A percentile compares a stretch with the other conserved stretches of the same genome.
Conservation (phyloP, 2,329 filamentous ascomycete genomes). For the Myriosclerotinia curreyana region DNA sequence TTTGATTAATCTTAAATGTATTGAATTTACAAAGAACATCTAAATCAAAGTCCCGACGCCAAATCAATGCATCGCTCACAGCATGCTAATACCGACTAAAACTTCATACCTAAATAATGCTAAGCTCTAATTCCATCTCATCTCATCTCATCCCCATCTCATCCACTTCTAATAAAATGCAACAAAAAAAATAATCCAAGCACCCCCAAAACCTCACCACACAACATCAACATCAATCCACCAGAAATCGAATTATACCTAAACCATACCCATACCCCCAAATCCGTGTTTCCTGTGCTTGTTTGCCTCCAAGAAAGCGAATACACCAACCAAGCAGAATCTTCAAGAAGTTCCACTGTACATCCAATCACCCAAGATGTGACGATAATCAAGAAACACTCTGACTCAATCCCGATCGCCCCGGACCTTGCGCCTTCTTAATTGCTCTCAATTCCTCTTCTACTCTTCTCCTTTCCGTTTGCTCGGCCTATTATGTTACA, state of each 20-base stretch:
- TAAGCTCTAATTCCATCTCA: not conserved
- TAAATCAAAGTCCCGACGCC: not conserved
- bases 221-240: slow-evolving; percentile 1
- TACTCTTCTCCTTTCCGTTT: slow-evolving; percentile 67
- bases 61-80: not conserved
- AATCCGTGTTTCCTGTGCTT: not conserved
- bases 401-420: slow-evolving; percentile 40
- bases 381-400: slow-evolving; percentile 23
- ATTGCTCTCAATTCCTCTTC: slow-evolving; percentile 59
- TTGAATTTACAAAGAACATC: no score
- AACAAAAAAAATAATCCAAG: not conserved
- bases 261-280: not conserved
- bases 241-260: not conserved
- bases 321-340: not conserved
- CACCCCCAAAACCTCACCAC: not conserved
- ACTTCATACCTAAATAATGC: no score
- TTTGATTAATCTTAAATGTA: no score
- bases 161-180: not conserved
- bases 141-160: not conserved
- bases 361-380: not conserved
- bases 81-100: not conserved
- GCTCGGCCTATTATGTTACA: slow-evolving; percentile 54
- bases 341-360: not conserved
- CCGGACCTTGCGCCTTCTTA: slow-evolving; percentile 37
- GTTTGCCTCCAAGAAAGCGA: not conserved